Evolutionary conservation across 768 basidiomycete species (phyloP), one percentile per base, ranked within the genome.

Genomic region (Agrocybe chaxingu): DNA sequence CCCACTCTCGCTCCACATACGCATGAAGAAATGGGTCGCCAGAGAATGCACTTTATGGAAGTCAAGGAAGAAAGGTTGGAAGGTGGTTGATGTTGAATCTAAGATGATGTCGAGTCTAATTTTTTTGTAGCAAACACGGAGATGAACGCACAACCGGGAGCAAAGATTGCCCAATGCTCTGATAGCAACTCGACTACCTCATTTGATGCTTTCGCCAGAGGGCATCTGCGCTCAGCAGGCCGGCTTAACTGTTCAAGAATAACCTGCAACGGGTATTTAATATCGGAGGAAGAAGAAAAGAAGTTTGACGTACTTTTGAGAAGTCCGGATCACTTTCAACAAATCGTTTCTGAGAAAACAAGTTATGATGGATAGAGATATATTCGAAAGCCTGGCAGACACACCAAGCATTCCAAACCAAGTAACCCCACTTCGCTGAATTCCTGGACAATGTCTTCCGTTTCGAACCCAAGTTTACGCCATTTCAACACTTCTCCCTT

Each of bases 1-100:
- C 9, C 86, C 85, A 59, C 88, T 89, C 64, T 96, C 93, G 57
- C 77, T 80, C 92, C 91, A 96, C 83, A 96, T 92, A 32, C 90
- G 80, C n/a, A 92, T 70, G 69, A 95, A 95, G 72, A 95, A 94
- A 41, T 81, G 80, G 3, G 85, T 82, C 4, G 88, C 87, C n/a
- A 93, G 70, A 8, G 78, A 72, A 66, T 97, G 93, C 4, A 92
- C 85, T 55, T 78, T 84, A 62, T 80, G 77, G 61, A 94, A 90
- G 57, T 89, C 89, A 55, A 95, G 76, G 69, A 95, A 89, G 70
- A 92, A 92, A 0, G 92, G 92, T 54, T 89, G 85, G 65, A 90
- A 92, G 2, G 82, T 79, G 2, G 87, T 87, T 3, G 88, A 83
- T 2, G 89, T 87, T 2, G 90, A 85, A 64, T 91, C 90, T 87